These are phyloP conservation scores for Ustilago shanxiensis DNA, from an alignment of 1,284 basidiomycete species.

Conservation along the genomic window DNA sequence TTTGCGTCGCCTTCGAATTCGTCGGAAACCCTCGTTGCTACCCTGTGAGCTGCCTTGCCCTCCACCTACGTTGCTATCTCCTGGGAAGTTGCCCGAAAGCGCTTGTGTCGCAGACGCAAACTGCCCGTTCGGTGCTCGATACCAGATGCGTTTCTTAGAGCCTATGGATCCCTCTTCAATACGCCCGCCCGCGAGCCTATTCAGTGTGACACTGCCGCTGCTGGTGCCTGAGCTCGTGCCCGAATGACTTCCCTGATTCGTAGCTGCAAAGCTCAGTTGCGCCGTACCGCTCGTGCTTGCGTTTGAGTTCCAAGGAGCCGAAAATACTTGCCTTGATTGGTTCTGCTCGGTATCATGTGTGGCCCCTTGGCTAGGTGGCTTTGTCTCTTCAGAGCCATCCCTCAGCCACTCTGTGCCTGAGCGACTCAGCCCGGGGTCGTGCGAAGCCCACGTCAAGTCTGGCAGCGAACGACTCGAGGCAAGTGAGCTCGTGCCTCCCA, in stretches of 20 bases:
- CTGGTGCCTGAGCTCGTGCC: neutral
- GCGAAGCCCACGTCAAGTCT: constrained; percentile 6
- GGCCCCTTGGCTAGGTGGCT: neutral
- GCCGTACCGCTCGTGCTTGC: neutral
- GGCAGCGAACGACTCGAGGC: constrained; percentile 22
- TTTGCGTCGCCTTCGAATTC: constrained; percentile 55
- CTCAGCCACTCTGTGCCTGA: neutral
- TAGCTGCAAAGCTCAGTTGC: neutral
- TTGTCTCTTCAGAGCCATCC: neutral
- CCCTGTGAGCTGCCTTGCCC: constrained; percentile 4
- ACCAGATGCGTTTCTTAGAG: constrained; percentile 41
- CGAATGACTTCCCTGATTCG: neutral
- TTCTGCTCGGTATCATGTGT: neutral
- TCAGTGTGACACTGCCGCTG: neutral
- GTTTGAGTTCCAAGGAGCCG: neutral
- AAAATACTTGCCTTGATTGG: neutral
- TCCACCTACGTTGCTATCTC: constrained; percentile 3
- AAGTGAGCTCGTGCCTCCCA: constrained; percentile 10
- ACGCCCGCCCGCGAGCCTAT: constrained; percentile 6
- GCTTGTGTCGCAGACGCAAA: constrained; percentile 41
- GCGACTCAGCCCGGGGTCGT: constrained; percentile 15
- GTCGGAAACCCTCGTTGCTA: constrained; percentile 20
- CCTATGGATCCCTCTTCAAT: constrained; percentile 42
- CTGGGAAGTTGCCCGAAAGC: neutral
- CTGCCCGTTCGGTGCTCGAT: constrained; percentile 46